Evolutionary conservation across 176 grass and related monocot genomes (phyloP), one percentile per base, ranked within the genome.

Genomic region (Aegilops bicornis): DNA sequence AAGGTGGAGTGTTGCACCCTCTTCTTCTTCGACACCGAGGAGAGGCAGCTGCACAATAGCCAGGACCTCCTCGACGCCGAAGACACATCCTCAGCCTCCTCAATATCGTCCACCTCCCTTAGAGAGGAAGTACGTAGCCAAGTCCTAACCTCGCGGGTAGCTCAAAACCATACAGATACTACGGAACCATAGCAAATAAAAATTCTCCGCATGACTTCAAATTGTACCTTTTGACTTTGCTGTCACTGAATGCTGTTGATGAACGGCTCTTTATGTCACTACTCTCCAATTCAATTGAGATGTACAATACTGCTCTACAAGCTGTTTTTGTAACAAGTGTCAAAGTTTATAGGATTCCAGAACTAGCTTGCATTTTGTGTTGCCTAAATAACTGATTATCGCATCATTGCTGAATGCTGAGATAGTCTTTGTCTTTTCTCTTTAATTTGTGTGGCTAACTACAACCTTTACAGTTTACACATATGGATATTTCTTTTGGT

Each of bases 401-500:
- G 29, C 78, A 65, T 11, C 11, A 37, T 70, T 43, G 40, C 40
- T 40, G 39, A 2, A 40, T 43, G 40, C 40, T 43, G 40, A 43
- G 40, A 43, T 43, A 43, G 9, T 11, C 10, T 43, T 43, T 11
- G 10, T 43, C 10, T 43, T 43, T 43, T 43, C 3, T 43, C 8
- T 52, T 52, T 47, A 47, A 13, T 47, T 32, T 43, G 86, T 32
- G 8, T 9, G 8, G 39, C 71, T 14, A 15, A 83, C 40, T 73
- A 72, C 73, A 45, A 45, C 14, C 11, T 83, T 83, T 83, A 83
- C 58, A 85, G 6, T 59, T 59, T 22, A 73, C 65, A 87, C 16
- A 45, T 16, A 16, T 17, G 25, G 65, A 39, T 47, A 11, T 45
- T 22, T 45, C 70, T 45, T 73, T 25, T 45, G 0, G 12, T 45